phyloP scores from a whole-genome alignment of 805 yeast genomes.

The Starmerella cellae region DNA sequence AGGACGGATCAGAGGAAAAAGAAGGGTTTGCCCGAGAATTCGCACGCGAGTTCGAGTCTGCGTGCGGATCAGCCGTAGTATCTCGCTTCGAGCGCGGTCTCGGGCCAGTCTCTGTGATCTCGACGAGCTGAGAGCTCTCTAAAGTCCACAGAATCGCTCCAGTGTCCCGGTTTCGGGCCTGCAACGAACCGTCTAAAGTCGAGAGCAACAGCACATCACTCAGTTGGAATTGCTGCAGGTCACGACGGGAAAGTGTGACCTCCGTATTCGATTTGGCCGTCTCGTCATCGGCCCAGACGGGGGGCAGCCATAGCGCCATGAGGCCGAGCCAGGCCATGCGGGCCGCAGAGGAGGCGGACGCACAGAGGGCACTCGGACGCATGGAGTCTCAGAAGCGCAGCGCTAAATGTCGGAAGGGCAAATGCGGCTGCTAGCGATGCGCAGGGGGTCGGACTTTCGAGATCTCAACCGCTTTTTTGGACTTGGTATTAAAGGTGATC shows the following conservation, averaged over 20 bases:
- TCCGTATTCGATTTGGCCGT: not conserved
- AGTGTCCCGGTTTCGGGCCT: slow-evolving; percentile 60
- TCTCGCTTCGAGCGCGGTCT: not conserved
- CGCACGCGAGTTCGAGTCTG: not conserved
- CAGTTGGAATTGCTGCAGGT: slow-evolving; percentile 36
- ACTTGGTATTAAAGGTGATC: too few relatives aligned
- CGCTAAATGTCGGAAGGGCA: too few relatives aligned
- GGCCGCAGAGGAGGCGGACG: not conserved
- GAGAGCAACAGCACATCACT: slow-evolving; percentile 54
- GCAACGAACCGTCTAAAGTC: slow-evolving; percentile 77
- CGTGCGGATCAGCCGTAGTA: not conserved
- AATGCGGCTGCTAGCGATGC: too few relatives aligned
- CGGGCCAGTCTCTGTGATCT: slow-evolving; percentile 10
- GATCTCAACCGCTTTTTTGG: too few relatives aligned
- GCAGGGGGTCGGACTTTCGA: too few relatives aligned
- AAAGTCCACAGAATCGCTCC: slow-evolving; percentile 72
- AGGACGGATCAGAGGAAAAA: too few relatives aligned
- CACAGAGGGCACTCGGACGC: not conserved
- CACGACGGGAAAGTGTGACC: slow-evolving; percentile 13
- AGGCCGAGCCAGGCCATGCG: not conserved
- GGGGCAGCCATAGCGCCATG: not conserved
- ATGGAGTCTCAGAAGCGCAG: too few relatives aligned
- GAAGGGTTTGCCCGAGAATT: not conserved
- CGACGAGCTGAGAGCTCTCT: slow-evolving; percentile 50
- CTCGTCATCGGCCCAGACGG: not conserved